Base-by-base conservation (phyloP, 148 eudicot genomes). In the Suaeda aralocaspica region DNA sequence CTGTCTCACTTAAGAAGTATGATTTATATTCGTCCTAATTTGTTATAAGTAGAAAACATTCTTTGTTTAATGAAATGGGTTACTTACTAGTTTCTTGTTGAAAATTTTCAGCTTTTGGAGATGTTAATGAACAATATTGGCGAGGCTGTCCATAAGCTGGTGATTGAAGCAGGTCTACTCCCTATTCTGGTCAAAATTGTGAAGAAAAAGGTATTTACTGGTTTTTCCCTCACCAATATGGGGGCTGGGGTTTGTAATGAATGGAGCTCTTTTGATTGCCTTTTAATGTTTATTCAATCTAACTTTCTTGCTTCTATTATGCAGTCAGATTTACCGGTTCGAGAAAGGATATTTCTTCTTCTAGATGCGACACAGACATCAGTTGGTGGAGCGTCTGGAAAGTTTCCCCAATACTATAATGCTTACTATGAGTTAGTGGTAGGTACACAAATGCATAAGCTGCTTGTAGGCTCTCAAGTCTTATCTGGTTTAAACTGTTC, bases 281-380 rank as follows among this genome's bases (percentile, higher is more conserved):
- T 55, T 14, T 62, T 61, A 16, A 44, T 59, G 30, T 24, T 11
- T 72, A 36, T 36, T 36, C 41, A 26, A 69, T 48, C 59, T 73
- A 53, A 25, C n/a, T 61, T 57, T 73, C 69, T 82, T 25, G 34
- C 66, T 46, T 58, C 52, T 68, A 22, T 64, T 67, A 66, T 72
- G 67, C 88, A 94, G 99, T 84, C 99, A 22, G 97, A 91, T 56
- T 76, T 71, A 31, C 96, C 92, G 19, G 88, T 94, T 48, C 87
- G 99, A 67, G 99, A 94, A 82, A 94, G 84, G 77, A 86, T 89
- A 76, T 94, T 94, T 78, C 97, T 89, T 77, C 96, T 94, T 74
- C 81, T 94, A 74, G 99, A 94, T 87, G 99, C 99, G 22, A 92
- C 99, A 58, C 97, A 91, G 70, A 91, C 97, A 62, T 87, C 99